A percentile compares a stretch with the other conserved stretches of the same genome.
These are phyloP conservation scores for Ceratocystis alfenasii DNA, from an alignment of 2,329 filamentous ascomycete species.

Conservation along the genomic window DNA sequence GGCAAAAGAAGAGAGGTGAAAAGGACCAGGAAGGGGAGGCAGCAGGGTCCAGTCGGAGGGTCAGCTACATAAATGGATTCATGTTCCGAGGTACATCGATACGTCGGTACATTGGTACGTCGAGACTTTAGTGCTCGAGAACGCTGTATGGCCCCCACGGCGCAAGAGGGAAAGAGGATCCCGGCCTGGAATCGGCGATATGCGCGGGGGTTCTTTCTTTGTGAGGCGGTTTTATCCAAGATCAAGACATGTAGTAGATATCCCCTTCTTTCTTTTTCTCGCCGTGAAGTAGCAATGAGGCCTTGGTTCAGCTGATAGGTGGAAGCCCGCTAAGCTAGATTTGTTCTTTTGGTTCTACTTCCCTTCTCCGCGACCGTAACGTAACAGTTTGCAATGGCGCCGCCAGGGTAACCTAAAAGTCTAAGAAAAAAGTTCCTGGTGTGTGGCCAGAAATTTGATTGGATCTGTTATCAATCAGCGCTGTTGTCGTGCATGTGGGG, in stretches of 20 bases:
- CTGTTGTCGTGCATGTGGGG: not conserved
- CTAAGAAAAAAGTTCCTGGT: not conserved
- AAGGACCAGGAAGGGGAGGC: not conserved
- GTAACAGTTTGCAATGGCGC: not conserved
- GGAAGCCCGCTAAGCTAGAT: too few species aligned
- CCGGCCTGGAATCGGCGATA: not conserved
- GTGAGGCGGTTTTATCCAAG: not conserved
- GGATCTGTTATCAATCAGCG: constrained; percentile 16
- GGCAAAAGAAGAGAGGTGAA: not conserved
- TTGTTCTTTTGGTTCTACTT: too few species aligned
- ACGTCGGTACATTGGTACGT: too few species aligned
- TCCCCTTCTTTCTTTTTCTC: too few species aligned
- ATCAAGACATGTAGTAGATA: not conserved
- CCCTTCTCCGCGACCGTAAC: not conserved
- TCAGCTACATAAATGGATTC: not conserved
- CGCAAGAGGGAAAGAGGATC: too few species aligned
- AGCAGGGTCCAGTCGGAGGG: not conserved
- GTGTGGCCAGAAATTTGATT: not conserved
- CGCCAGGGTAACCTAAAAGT: not conserved
- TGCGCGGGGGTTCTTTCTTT: not conserved
- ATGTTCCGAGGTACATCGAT: not conserved
- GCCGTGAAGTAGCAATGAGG: too few species aligned
- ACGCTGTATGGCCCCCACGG: too few species aligned
- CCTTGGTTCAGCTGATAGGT: too few species aligned
- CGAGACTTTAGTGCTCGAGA: too few species aligned